Evolutionary conservation across 768 basidiomycete genomes (phyloP), one percentile per base, ranked within the genome.

Genomic region (Leucosporidium yakuticum): DNA sequence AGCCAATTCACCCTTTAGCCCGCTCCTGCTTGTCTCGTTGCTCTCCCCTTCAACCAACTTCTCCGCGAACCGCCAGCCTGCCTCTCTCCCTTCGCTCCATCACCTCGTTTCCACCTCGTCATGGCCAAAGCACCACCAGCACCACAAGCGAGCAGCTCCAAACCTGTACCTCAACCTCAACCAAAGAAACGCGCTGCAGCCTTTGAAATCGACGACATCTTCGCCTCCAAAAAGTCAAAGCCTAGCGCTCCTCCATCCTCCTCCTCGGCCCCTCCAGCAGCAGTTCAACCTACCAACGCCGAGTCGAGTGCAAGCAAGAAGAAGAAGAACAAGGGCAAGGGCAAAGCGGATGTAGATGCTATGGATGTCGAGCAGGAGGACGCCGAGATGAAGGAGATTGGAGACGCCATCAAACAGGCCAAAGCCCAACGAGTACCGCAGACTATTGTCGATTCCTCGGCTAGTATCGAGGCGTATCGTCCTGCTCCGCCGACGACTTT

Each of bases 181-280:
- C 56, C 54, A 7, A 63, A 55, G 64, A 67, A 67, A 47, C 60
- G 63, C 32, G 20, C 62, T 1, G 53, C 51, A n/a, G 65, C 55
- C 51, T 27, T 60, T 63, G 70, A 73, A 59, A 73, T 73, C 29
- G 71, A 73, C 71, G 71, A 73, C 68, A 69, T 69, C 71, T 73
- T 69, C 58, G 44, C 61, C 63, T 32, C 62, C 23, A 64, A 64
- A 27, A 67, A 67, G 31, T 39, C 71, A 25, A 69, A 69, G 54
- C 60, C 57, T 2, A 19, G 63, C 5, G 6, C 65, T 11, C 32
- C 64, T 21, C 56, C 62, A 21, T 12, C 65, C 44, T 23, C 54
- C 21, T 20, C 54, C 32, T 20, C 32, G 20, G 20, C 55, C 19
- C 23, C 32, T 9, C 23, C 25, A 0, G 14, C 44, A 25, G 54